These are phyloP conservation scores for Prunus mongolica DNA, from an alignment of 306 rosid genomes.

Conservation along the genomic window DNA sequence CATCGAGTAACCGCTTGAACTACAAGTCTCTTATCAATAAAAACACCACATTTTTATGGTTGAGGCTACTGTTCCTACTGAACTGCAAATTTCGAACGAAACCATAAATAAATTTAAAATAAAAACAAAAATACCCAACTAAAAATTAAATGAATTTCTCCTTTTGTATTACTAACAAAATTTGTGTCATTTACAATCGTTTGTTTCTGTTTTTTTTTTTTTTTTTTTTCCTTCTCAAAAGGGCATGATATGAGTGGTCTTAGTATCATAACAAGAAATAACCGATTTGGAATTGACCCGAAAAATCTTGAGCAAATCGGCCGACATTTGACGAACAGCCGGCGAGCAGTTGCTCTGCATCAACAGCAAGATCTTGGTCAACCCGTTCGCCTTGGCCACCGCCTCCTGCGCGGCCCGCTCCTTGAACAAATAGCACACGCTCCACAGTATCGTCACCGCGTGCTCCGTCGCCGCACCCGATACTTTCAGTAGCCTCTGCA, in stretches of 20 bases:
- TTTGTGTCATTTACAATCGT: constrained; percentile 51
- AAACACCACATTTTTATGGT: no score
- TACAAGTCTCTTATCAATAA: no score
- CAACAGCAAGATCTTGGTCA: constrained; percentile 73
- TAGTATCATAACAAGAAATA: constrained; percentile 68
- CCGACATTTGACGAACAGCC: constrained; percentile 63
- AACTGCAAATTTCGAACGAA: background rate
- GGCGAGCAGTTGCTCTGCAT: constrained; percentile 92
- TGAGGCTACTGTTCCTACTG: no score
- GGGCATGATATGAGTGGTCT: constrained; percentile 93
- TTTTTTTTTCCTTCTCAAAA: constrained; percentile 29
- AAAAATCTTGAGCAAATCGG: constrained; percentile 80
- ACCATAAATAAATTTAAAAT: no score
- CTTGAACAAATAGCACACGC: constrained; percentile 69
- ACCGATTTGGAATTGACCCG: constrained; percentile 61
- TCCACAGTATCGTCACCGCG: constrained; percentile 84
- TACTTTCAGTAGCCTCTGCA: constrained; percentile 62
- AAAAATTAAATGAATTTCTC: constrained; percentile 34
- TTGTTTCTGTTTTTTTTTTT: background rate
- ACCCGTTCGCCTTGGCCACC: constrained; percentile 67
- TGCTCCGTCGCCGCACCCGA: constrained; percentile 76
- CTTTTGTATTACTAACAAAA: constrained; percentile 62
- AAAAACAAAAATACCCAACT: background rate
- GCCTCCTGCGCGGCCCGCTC: constrained; percentile 66
- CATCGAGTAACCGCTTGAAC: no score